These are phyloP conservation scores for Tetrapyrgos nigripes DNA, from an alignment of 1,284 basidiomycete species.

Conservation along the genomic window DNA sequence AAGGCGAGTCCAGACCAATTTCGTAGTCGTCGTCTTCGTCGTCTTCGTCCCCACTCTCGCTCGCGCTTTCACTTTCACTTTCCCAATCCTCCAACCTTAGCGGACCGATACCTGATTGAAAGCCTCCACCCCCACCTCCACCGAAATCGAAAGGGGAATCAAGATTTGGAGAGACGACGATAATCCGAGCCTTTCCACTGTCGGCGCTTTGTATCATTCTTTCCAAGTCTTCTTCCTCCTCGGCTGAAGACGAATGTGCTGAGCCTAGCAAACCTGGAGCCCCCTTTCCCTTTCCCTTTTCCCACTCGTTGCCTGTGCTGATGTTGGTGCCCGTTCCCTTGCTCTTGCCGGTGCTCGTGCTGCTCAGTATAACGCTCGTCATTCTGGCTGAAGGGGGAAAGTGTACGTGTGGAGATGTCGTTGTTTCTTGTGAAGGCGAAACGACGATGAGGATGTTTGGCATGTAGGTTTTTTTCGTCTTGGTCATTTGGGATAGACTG, in stretches of 20 bases:
- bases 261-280: too few species aligned
- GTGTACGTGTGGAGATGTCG: not conserved
- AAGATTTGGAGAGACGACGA: not conserved
- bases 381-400: not conserved
- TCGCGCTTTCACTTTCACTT: too few species aligned
- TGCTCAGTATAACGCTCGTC: not conserved
- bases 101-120: not conserved
- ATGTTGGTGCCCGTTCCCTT: too few species aligned
- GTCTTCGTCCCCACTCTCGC: too few species aligned
- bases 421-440: too few species aligned
- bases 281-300: too few species aligned
- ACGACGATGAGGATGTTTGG: too few species aligned
- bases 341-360: not conserved
- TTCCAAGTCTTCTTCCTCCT: not conserved
- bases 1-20: too few species aligned
- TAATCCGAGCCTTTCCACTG: not conserved
- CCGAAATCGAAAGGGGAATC: not conserved
- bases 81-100: too few species aligned
- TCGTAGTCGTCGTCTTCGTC: too few species aligned
- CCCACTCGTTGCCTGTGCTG: too few species aligned
- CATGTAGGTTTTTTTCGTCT: not conserved
- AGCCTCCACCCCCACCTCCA: not conserved
- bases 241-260: not conserved
- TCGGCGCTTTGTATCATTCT: too few species aligned
- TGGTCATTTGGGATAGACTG: not conserved